A percentile compares a stretch with the other conserved stretches of the same genome.
phyloP scores from a whole-genome alignment of 2,329 filamentous ascomycete genomes.

The Penicillium decumbens region DNA sequence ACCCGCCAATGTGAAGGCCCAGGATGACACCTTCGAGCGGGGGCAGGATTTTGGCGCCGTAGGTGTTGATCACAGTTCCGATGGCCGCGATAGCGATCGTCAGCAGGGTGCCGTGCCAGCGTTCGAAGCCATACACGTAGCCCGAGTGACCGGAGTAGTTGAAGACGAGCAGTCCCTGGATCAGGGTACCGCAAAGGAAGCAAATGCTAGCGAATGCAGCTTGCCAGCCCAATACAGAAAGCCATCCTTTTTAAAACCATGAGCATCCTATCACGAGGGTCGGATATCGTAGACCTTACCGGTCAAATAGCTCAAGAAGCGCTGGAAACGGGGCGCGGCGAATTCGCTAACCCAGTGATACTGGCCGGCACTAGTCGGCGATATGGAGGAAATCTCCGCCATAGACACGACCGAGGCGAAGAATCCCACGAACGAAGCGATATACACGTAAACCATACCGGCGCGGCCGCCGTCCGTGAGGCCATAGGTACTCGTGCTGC shows the following conservation, averaged over 20 bases:
- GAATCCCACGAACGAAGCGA: slow-evolving; percentile 36
- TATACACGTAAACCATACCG: slow-evolving; percentile 38
- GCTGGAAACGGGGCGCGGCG: slow-evolving; percentile 30
- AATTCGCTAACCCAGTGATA: slow-evolving; percentile 42
- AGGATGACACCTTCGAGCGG: slow-evolving; percentile 51
- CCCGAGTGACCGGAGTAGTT: slow-evolving; percentile 25
- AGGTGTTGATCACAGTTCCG: slow-evolving; percentile 50
- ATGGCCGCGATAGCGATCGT: slow-evolving; percentile 48
- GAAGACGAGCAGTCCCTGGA: slow-evolving; percentile 35
- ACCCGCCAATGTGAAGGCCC: slow-evolving; percentile 47
- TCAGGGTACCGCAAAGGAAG: slow-evolving; percentile 33
- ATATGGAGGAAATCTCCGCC: slow-evolving; percentile 38
- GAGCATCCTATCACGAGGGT: not conserved
- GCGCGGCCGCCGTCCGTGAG: slow-evolving; percentile 33
- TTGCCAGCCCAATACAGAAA: slow-evolving; percentile 38
- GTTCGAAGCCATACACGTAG: slow-evolving; percentile 20
- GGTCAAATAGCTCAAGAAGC: slow-evolving; percentile 37
- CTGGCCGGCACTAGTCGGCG: slow-evolving; percentile 39
- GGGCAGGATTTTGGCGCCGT: slow-evolving; percentile 45
- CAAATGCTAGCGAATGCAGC: slow-evolving; percentile 33
- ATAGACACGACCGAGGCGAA: slow-evolving; percentile 38
- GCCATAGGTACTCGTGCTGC: slow-evolving; percentile 27
- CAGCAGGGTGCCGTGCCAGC: slow-evolving; percentile 45
- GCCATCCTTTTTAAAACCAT: slow-evolving; percentile 26
- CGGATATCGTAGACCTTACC: slow-evolving; percentile 15